These are phyloP conservation scores for Ophiognomonia clavigignenti-juglandacearum DNA, from an alignment of 2,329 filamentous ascomycete genomes.

Conservation along the genomic window DNA sequence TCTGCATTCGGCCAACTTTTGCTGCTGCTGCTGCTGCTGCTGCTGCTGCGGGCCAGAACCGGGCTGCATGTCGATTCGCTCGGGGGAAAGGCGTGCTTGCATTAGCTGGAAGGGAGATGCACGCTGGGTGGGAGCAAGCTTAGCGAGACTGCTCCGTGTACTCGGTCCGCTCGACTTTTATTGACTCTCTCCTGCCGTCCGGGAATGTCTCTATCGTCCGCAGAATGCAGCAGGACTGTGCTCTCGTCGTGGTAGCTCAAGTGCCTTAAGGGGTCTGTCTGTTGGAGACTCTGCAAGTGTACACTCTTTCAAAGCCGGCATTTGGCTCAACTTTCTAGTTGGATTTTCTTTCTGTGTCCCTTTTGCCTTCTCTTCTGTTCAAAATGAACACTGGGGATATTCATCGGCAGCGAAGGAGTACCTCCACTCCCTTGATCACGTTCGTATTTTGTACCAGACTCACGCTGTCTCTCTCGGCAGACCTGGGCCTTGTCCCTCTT, in stretches of 20 bases:
- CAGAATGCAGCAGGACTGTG: too few relatives aligned
- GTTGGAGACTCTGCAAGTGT: conserved; percentile 1
- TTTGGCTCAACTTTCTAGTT: too few relatives aligned
- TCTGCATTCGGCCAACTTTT: not conserved
- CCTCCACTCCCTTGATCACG: too few relatives aligned
- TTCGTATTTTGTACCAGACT: too few relatives aligned
- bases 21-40: too few relatives aligned
- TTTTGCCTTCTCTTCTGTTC: not conserved
- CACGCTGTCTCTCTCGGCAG: too few relatives aligned
- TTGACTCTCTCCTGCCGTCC: not conserved
- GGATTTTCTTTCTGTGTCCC: too few relatives aligned
- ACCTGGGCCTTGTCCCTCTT: not conserved
- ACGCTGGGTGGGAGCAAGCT: not conserved
- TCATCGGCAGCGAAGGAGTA: too few relatives aligned
- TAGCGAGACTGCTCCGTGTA: not conserved
- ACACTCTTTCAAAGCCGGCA: not conserved
- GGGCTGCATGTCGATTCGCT: conserved; percentile 11
- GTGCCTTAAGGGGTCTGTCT: not conserved
- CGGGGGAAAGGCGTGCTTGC: conserved; percentile 7
- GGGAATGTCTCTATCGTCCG: too few relatives aligned
- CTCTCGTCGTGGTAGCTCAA: too few relatives aligned
- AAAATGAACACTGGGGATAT: not conserved
- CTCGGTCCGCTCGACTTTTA: too few relatives aligned
- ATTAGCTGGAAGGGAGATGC: conserved; percentile 12
- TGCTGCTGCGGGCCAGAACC: conserved; percentile 8